Conservation (phyloP, 2,329 filamentous ascomycete species). For the Bipolaris cookei region DNA sequence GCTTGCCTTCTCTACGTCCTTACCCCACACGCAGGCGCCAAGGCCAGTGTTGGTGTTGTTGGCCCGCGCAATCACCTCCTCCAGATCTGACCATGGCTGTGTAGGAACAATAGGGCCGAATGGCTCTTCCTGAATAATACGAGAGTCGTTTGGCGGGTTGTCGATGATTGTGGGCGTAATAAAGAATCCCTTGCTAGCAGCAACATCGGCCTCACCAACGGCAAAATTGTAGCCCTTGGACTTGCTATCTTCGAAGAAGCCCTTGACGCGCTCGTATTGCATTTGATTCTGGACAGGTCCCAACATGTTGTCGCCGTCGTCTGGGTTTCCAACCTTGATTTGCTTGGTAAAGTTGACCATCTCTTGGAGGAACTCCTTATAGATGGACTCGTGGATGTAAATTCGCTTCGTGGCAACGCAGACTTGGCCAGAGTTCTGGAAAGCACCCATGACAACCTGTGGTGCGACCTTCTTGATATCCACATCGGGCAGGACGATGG, state of each 20-base stretch:
- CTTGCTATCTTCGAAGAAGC: slow-evolving; percentile 63
- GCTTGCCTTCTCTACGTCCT: slow-evolving; percentile 54
- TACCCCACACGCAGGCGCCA: slow-evolving; percentile 59
- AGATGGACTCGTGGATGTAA: slow-evolving; percentile 50
- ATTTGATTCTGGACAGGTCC: slow-evolving; percentile 69
- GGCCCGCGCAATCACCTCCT: slow-evolving; percentile 54
- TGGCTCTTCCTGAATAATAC: slow-evolving; percentile 66
- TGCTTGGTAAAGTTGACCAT: slow-evolving; percentile 56
- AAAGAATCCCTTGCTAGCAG: slow-evolving; percentile 59
- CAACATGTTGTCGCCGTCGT: slow-evolving; percentile 56
- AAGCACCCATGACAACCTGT: slow-evolving; percentile 59
- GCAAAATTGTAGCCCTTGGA: slow-evolving; percentile 61
- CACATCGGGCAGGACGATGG: slow-evolving; percentile 65
- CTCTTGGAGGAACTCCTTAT: slow-evolving; percentile 47
- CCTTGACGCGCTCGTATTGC: slow-evolving; percentile 67
- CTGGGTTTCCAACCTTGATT: slow-evolving; percentile 48
- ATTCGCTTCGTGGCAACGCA: slow-evolving; percentile 47
- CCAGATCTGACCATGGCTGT: slow-evolving; percentile 66
- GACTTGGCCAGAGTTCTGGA: slow-evolving; percentile 63
- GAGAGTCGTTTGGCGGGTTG: slow-evolving; percentile 63
- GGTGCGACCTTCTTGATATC: slow-evolving; percentile 60
- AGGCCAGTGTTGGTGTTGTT: slow-evolving; percentile 60
- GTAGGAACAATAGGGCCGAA: slow-evolving; percentile 71
- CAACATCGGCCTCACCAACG: slow-evolving; percentile 54
- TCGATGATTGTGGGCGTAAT: slow-evolving; percentile 66